Evolutionary conservation across 1,284 basidiomycete genomes (phyloP).

Genomic region (Trichosporon sp.): DNA sequence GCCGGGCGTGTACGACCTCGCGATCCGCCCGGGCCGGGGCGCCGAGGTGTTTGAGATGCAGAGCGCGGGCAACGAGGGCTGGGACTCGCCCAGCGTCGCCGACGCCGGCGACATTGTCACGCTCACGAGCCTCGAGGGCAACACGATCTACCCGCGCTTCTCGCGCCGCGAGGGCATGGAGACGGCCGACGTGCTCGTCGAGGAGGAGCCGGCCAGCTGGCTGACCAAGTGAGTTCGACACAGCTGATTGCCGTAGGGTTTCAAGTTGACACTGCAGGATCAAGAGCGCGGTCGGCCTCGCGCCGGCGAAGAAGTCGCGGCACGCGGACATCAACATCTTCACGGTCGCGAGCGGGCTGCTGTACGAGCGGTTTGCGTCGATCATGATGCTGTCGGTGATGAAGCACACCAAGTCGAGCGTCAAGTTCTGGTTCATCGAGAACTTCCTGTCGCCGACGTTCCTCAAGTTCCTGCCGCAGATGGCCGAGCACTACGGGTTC

Average conservation of each 20-base stretch:
- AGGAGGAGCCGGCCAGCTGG: conserved; percentile 16
- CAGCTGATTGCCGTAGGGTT: neutral
- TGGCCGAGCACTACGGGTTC: conserved; percentile 85
- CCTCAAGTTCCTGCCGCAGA: conserved; percentile 90
- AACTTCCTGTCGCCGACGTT: conserved; percentile 98
- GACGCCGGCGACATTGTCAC: conserved; percentile 65
- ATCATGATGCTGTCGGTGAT: conserved; percentile 98
- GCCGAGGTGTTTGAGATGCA: conserved; percentile 74
- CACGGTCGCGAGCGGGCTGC: conserved; percentile 90
- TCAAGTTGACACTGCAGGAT: conserved; percentile 21
- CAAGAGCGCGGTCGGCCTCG: conserved; percentile 39
- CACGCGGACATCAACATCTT: conserved; percentile 94
- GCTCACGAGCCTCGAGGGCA: conserved; percentile 78
- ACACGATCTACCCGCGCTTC: conserved; percentile 81
- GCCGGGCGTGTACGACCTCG: conserved; percentile 78
- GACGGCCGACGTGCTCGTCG: conserved; percentile 65
- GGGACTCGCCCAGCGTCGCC: conserved; percentile 67
- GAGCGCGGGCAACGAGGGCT: conserved; percentile 76
- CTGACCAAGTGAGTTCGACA: conserved; percentile 28
- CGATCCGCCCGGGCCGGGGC: conserved; percentile 76
- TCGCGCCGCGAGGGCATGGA: conserved; percentile 71
- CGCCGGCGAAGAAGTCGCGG: conserved; percentile 34
- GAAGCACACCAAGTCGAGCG: conserved; percentile 82
- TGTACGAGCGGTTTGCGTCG: conserved; percentile 96
- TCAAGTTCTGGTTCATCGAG: conserved; percentile 99